These are phyloP conservation scores for Talaromyces sp. DNA, from an alignment of 2,329 filamentous ascomycete genomes.

Conservation along the genomic window DNA sequence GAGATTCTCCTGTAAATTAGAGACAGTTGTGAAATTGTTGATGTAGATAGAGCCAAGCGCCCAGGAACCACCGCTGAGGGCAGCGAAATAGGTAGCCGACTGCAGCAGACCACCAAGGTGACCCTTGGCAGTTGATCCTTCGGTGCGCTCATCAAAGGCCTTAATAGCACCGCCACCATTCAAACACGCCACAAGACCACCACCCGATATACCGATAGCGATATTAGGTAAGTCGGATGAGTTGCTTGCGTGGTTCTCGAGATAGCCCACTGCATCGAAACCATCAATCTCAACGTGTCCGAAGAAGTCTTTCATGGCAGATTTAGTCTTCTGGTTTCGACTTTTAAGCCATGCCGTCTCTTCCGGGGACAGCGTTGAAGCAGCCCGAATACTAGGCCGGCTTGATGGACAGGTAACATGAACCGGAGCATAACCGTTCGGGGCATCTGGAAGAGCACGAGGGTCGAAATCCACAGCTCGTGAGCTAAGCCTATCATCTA, in stretches of 20 bases:
- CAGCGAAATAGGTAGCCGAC: slow-evolving; percentile 72
- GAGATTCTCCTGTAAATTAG: slow-evolving; percentile 49
- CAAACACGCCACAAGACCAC: slow-evolving; percentile 77
- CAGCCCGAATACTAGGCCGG: slow-evolving; percentile 64
- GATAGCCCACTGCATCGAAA: slow-evolving; percentile 68
- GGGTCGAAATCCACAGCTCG: not conserved
- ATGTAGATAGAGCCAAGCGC: slow-evolving; percentile 75
- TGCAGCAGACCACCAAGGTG: slow-evolving; percentile 78
- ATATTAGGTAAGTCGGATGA: slow-evolving; percentile 60
- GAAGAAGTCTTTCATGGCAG: slow-evolving; percentile 68
- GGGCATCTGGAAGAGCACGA: slow-evolving; percentile 49
- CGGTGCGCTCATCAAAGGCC: slow-evolving; percentile 70
- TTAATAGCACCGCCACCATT: slow-evolving; percentile 77
- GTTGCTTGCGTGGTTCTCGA: slow-evolving; percentile 54
- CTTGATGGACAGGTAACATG: slow-evolving; percentile 62
- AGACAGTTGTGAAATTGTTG: slow-evolving; percentile 70
- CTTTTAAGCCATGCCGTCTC: slow-evolving; percentile 69
- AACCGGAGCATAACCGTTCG: slow-evolving; percentile 67
- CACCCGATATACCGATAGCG: slow-evolving; percentile 72
- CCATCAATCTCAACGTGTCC: slow-evolving; percentile 63
- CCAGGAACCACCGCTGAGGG: slow-evolving; percentile 79
- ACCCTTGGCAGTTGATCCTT: slow-evolving; percentile 54
- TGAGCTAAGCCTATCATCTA: not conserved
- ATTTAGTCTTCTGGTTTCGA: slow-evolving; percentile 67
- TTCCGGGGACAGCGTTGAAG: slow-evolving; percentile 56